These are phyloP conservation scores for Pseudocercospora eumusae DNA, from an alignment of 2,329 filamentous ascomycete species.

Conservation along the genomic window DNA sequence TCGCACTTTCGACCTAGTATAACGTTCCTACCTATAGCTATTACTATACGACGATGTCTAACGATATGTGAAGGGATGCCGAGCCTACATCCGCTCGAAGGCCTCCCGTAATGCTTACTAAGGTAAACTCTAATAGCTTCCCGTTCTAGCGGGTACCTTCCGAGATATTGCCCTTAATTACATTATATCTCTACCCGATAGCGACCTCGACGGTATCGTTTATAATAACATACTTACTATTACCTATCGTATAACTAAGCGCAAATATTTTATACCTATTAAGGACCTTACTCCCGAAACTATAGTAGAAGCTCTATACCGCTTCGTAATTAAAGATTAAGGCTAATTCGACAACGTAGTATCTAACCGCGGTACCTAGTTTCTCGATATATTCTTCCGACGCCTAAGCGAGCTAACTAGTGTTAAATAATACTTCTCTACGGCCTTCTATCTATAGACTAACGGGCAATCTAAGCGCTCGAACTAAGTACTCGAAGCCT, in stretches of 20 bases:
- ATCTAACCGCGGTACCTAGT: background rate
- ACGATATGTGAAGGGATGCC: no score
- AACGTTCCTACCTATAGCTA: background rate
- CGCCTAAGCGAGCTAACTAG: background rate
- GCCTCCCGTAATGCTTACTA: background rate
- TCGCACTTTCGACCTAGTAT: background rate
- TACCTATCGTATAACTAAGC: background rate
- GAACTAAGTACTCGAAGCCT: background rate
- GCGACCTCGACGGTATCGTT: background rate
- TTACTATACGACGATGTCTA: background rate
- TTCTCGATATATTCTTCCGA: background rate
- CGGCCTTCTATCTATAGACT: no score
- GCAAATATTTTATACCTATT: background rate
- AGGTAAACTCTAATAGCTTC: background rate
- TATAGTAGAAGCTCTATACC: background rate
- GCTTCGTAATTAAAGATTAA: background rate
- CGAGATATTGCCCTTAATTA: background rate
- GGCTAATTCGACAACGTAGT: background rate
- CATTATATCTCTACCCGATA: background rate
- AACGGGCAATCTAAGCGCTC: background rate
- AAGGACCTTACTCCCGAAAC: background rate
- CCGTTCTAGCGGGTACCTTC: background rate
- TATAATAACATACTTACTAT: background rate
- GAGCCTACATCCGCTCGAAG: no score
- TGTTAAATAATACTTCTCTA: background rate